Evolutionary conservation across 1,139 yeast genomes (phyloP).

Genomic region (Candida pseudoviswanathii): DNA sequence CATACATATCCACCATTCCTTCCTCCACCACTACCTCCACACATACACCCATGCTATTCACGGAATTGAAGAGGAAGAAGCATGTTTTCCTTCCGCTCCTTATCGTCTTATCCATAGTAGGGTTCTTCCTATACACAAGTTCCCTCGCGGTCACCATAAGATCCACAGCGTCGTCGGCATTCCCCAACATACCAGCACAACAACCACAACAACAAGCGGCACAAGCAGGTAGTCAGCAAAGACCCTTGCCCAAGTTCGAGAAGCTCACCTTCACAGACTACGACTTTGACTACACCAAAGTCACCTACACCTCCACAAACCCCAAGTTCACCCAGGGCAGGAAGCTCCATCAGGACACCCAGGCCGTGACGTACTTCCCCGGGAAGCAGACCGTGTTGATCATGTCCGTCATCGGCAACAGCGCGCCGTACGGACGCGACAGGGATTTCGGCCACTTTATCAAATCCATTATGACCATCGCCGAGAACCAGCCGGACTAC

Average conservation of each 20-base stretch:
- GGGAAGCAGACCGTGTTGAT: conserved; percentile 23
- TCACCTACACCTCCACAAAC: conserved; percentile 2
- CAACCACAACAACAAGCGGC: neutral
- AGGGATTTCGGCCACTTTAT: conserved; percentile 27
- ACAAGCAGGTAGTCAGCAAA: neutral
- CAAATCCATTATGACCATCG: conserved; percentile 22
- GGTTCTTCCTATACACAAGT: neutral
- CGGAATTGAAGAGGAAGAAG: neutral
- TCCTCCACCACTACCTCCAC: too few relatives aligned
- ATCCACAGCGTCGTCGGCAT: neutral
- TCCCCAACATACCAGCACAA: neutral
- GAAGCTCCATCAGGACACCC: neutral
- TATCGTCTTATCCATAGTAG: neutral
- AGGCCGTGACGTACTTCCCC: neutral
- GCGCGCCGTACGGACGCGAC: conserved; percentile 30
- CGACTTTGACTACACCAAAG: conserved; percentile 1
- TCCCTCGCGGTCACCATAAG: neutral
- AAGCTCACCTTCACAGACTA: neutral
- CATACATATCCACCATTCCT: too few relatives aligned
- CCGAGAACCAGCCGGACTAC: conserved; percentile 17
- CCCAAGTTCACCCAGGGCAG: neutral
- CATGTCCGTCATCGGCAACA: conserved; percentile 27
- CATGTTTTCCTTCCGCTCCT: neutral
- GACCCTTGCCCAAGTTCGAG: neutral
- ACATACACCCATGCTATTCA: neutral